These are phyloP conservation scores for Curvularia hawaiiensis DNA, from an alignment of 2,329 filamentous ascomycete species.

Conservation along the genomic window DNA sequence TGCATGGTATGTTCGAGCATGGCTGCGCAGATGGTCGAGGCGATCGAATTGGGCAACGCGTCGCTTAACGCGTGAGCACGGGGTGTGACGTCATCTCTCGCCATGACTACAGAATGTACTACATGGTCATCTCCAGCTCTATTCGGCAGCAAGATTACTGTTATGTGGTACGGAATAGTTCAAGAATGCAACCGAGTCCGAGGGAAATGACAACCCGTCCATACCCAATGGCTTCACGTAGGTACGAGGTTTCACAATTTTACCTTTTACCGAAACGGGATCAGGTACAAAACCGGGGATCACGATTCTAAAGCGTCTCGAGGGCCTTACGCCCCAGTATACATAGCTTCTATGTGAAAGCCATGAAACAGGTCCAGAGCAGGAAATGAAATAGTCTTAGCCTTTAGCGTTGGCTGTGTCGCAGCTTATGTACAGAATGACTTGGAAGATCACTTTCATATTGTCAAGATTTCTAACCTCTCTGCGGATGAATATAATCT, in stretches of 20 bases:
- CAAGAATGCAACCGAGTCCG: neutral
- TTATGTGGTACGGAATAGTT: neutral
- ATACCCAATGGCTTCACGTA: neutral
- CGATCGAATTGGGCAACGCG: constrained; percentile 1
- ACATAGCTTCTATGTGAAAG: too few species aligned
- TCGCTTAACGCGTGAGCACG: constrained; percentile 10
- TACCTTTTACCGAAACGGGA: too few species aligned
- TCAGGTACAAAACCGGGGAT: too few species aligned
- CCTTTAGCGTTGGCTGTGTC: neutral
- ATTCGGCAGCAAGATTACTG: neutral
- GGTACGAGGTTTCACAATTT: too few species aligned
- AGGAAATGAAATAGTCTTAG: too few species aligned
- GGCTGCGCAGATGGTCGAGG: neutral
- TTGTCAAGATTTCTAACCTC: too few species aligned
- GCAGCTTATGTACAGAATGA: constrained; percentile 6
- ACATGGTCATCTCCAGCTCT: neutral
- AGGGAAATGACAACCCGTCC: neutral
- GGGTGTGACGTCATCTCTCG: constrained; percentile 10
- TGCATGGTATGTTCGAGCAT: neutral
- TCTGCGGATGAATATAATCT: too few species aligned
- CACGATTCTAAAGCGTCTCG: too few species aligned
- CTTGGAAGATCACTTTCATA: too few species aligned
- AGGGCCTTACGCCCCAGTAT: too few species aligned
- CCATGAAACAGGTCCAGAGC: too few species aligned
- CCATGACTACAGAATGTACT: neutral